Percentiles rank a stretch among this genome's conserved stretches.
Conservation (phyloP, 176 grass and related monocot genomes). For the Bonia amplexicaulis region DNA sequence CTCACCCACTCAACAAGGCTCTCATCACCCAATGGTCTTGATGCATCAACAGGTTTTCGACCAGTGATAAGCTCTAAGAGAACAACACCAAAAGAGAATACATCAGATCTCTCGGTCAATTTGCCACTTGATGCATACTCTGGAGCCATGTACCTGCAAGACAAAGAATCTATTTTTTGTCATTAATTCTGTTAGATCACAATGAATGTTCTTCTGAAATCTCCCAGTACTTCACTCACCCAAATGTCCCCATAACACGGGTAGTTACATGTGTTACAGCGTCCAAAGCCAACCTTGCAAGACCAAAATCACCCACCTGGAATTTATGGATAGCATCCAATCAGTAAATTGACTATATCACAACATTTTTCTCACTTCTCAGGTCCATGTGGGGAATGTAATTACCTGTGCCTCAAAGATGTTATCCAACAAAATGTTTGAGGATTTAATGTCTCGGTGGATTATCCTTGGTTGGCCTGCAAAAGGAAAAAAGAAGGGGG, state of each 20-base stretch:
- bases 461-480: conserved; percentile 90
- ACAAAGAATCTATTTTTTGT: neutral
- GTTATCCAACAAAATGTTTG: conserved; percentile 93
- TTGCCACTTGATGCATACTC: conserved; percentile 92
- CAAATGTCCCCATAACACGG: conserved; percentile 96
- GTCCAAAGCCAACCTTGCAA: conserved; percentile 85
- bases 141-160: conserved; percentile 75
- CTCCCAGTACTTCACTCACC: conserved; percentile 40
- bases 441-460: conserved; percentile 94
- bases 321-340: conserved; percentile 5
- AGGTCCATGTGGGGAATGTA: neutral
- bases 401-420: conserved; percentile 87
- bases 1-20: conserved; percentile 95
- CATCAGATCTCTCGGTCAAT: conserved; percentile 86
- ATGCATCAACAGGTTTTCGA: conserved; percentile 69
- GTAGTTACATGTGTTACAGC: conserved; percentile 89
- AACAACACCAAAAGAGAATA: conserved; percentile 90
- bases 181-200: neutral
- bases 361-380: neutral
- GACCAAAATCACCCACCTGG: conserved; percentile 92
- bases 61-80: conserved; percentile 91
- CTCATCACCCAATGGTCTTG: conserved; percentile 57
- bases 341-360: neutral
- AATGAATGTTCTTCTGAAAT: neutral
- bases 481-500: conserved; percentile 17